Evolutionary conservation across 2,329 filamentous ascomycete species (phyloP).

Genomic region (Aspergillus thermomutatus): DNA sequence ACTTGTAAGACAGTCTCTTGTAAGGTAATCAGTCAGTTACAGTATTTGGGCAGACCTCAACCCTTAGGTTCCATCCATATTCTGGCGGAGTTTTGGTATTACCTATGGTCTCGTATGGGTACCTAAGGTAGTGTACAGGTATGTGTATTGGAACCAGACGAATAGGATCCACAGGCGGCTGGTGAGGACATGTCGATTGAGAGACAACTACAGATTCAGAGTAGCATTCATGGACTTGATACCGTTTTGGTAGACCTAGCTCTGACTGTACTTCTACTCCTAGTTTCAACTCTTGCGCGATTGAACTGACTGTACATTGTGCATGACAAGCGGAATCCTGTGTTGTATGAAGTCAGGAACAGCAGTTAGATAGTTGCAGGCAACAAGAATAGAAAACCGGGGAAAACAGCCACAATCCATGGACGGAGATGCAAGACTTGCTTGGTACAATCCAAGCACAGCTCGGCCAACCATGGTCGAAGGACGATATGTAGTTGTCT

Average conservation of each 20-base stretch:
- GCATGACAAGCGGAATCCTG: not conserved
- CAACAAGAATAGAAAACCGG: not conserved
- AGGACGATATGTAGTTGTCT: not conserved
- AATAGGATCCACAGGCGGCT: not conserved
- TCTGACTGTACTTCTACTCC: not conserved
- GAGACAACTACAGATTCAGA: not conserved
- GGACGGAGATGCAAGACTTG: not conserved
- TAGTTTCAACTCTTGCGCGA: too few relatives aligned
- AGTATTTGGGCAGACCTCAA: not conserved
- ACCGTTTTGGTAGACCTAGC: not conserved
- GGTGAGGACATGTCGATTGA: too few relatives aligned
- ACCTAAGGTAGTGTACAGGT: too few relatives aligned
- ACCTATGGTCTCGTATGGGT: not conserved
- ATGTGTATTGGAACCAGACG: not conserved
- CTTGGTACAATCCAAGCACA: not conserved
- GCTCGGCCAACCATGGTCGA: not conserved
- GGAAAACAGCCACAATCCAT: not conserved
- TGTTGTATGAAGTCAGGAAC: not conserved
- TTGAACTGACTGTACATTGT: not conserved
- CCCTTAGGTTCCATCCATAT: too few relatives aligned
- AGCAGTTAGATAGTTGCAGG: not conserved
- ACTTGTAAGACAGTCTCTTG: not conserved
- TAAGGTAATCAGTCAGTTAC: too few relatives aligned
- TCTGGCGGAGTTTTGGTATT: too few relatives aligned
- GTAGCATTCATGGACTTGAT: too few relatives aligned